Percentiles rank a stretch among this genome's conserved stretches.
These are phyloP conservation scores for Haplosporangium gracile DNA, from an alignment of 192 early-diverging fungal species.

Conservation along the genomic window DNA sequence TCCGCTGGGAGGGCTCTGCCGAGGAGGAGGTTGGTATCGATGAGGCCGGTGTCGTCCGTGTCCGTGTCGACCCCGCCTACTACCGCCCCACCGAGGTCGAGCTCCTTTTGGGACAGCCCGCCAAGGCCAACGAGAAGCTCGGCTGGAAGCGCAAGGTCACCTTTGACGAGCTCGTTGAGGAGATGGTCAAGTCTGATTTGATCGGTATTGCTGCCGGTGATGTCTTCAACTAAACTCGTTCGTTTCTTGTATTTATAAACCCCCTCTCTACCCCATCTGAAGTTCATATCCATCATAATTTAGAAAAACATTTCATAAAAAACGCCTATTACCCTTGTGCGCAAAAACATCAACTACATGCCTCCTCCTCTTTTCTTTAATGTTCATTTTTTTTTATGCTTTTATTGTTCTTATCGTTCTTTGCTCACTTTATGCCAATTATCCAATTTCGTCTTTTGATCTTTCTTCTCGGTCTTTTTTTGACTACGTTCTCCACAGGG, in stretches of 20 bases:
- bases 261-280: background rate
- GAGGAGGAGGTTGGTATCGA: constrained; percentile 73
- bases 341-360: background rate
- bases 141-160: constrained; percentile 78
- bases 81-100: constrained; percentile 88
- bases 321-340: background rate
- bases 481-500: no score
- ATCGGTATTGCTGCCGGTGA: constrained; percentile 52
- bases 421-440: no score
- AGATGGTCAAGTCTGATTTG: constrained; percentile 77
- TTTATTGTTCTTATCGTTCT: background rate
- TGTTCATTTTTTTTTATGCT: background rate
- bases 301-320: background rate
- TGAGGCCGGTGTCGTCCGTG: constrained; percentile 65
- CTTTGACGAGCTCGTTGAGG: constrained; percentile 76
- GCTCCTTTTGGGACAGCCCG: constrained; percentile 77
- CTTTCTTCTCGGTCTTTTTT: no score
- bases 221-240: constrained; percentile 35
- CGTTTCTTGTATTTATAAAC: background rate
- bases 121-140: constrained; percentile 75
- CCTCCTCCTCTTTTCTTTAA: background rate
- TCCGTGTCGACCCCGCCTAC: constrained; percentile 79
- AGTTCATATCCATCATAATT: constrained; percentile 5
- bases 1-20: constrained; percentile 77
- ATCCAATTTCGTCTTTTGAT: no score